phyloP scores from a whole-genome alignment of 805 yeast species.

The Starmerella stellata region DNA sequence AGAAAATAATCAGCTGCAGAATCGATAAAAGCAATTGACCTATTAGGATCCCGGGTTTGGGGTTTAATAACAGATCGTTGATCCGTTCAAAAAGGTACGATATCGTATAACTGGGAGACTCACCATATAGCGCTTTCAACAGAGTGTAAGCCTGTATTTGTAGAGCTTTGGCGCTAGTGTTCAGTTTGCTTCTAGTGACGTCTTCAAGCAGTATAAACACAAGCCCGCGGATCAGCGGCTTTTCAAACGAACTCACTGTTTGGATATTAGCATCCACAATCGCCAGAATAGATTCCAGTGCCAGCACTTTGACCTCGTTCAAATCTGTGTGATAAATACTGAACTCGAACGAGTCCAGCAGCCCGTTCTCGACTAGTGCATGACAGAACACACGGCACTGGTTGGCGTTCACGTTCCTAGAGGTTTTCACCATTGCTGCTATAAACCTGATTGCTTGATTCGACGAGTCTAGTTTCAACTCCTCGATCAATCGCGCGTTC shows the following conservation, averaged over 20 bases:
- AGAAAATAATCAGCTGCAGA: background rate
- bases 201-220: background rate
- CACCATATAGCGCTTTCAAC: background rate
- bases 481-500: no score
- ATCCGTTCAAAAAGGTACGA: background rate
- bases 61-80: background rate
- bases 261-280: background rate
- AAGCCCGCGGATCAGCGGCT: background rate
- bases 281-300: conserved; percentile 36
- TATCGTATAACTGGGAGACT: background rate
- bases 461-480: background rate
- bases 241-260: background rate
- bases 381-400: conserved; percentile 52
- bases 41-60: background rate
- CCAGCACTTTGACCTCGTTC: conserved; percentile 39
- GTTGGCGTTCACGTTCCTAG: conserved; percentile 43
- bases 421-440: conserved; percentile 61
- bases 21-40: background rate
- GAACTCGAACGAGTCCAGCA: conserved; percentile 50
- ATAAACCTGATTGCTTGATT: conserved; percentile 55
- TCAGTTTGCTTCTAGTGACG: background rate
- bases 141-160: background rate
- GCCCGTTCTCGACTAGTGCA: conserved; percentile 45
- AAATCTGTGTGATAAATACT: conserved; percentile 37
- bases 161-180: background rate